Percentiles rank a stretch among this genome's conserved stretches.
Conservation (phyloP, 257 asterid genomes). For the Cruciata laevipes region DNA sequence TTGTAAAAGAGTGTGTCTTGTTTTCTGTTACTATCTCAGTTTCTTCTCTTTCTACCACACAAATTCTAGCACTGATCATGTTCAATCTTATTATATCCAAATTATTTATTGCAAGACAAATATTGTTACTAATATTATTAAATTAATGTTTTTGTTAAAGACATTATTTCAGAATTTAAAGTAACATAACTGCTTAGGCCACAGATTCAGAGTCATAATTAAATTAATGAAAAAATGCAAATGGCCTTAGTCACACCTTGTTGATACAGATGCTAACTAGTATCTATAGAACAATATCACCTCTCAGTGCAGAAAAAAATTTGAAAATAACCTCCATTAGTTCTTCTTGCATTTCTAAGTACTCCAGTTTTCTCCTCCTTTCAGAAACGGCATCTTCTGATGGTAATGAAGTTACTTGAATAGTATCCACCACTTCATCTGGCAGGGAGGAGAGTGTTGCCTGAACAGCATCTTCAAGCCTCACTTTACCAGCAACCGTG, state of each 20-base stretch:
- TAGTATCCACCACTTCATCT: slow-evolving; percentile 91
- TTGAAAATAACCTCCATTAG: slow-evolving; percentile 62
- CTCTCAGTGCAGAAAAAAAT: slow-evolving; percentile 3
- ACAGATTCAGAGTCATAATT: not conserved
- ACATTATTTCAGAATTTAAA: not conserved
- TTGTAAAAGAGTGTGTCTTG: not conserved
- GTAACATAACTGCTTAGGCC: not conserved
- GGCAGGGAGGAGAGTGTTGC: slow-evolving; percentile 91
- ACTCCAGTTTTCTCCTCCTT: slow-evolving; percentile 85
- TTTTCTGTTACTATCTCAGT: not conserved
- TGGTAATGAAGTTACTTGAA: slow-evolving; percentile 68
- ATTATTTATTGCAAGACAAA: too few species aligned
- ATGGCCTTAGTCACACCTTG: not conserved
- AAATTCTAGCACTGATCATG: not conserved
- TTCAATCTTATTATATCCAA: not conserved
- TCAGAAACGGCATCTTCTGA: slow-evolving; percentile 84
- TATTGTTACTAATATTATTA: too few species aligned
- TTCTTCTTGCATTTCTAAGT: slow-evolving; percentile 90
- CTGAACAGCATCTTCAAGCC: slow-evolving; percentile 78
- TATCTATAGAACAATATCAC: not conserved
- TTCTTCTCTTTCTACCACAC: not conserved
- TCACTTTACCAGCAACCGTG: slow-evolving; percentile 62
- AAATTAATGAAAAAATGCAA: not conserved
- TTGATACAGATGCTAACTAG: too few species aligned
- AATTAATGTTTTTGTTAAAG: too few species aligned